A percentile compares a stretch with the other conserved stretches of the same genome.
Conservation (phyloP, 2,329 filamentous ascomycete genomes). For the Aspergillus amoenus region DNA sequence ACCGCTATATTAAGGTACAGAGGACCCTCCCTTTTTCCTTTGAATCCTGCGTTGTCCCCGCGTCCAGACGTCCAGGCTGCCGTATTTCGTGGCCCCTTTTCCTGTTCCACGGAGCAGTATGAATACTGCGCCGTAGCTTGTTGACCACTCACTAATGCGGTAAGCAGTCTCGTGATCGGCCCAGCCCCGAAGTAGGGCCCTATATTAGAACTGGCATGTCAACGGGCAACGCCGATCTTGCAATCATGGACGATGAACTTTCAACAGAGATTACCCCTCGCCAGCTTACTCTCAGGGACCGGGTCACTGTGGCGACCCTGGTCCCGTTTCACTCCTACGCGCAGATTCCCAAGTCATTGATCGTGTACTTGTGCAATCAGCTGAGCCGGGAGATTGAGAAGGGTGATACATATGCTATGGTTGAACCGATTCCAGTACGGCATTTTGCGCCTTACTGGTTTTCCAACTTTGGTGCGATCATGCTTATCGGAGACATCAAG, state of each 20-base stretch:
- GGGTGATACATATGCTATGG: conserved; percentile 89
- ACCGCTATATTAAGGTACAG: not conserved
- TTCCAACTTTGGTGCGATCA: conserved; percentile 82
- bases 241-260: conserved; percentile 48
- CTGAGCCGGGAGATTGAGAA: conserved; percentile 89
- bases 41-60: not conserved
- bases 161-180: conserved; percentile 37
- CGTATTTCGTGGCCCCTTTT: not conserved
- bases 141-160: conserved; percentile 29
- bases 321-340: conserved; percentile 76
- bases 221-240: conserved; percentile 36
- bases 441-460: conserved; percentile 86
- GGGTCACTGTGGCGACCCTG: conserved; percentile 78
- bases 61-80: not conserved
- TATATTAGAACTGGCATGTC: conserved; percentile 30
- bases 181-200: conserved; percentile 20
- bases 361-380: conserved; percentile 77
- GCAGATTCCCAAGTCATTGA: conserved; percentile 72
- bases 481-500: conserved; percentile 76
- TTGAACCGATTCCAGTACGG: conserved; percentile 70
- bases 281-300: conserved; percentile 79
- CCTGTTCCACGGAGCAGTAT: not conserved
- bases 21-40: not conserved
- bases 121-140: conserved; percentile 3
- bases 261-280: conserved; percentile 69